Evolutionary conservation across 345 rosid genomes (phyloP).

Genomic region (Eutrema japonicum): DNA sequence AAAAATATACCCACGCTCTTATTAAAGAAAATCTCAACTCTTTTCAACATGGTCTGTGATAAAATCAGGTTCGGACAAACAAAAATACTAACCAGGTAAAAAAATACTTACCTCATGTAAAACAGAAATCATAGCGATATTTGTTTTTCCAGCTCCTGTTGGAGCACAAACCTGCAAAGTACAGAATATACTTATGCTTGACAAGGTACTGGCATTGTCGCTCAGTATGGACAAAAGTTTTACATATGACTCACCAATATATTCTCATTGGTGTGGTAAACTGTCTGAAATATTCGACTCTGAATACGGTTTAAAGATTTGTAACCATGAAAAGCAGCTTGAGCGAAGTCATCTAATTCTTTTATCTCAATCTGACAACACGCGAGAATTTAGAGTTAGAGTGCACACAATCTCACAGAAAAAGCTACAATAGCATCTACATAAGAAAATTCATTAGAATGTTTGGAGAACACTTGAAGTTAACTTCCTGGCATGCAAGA

Average conservation of each 20-base stretch:
- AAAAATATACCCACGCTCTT: background rate
- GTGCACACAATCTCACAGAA: slow-evolving; percentile 31
- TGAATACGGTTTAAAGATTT: slow-evolving; percentile 91
- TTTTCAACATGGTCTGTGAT: slow-evolving; percentile 24
- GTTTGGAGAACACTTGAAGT: slow-evolving; percentile 26
- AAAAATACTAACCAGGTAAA: slow-evolving; percentile 31
- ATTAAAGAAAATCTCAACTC: slow-evolving; percentile 6
- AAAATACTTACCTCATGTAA: slow-evolving; percentile 72
- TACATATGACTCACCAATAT: slow-evolving; percentile 70
- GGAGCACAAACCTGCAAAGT: slow-evolving; percentile 94
- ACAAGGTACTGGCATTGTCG: slow-evolving; percentile 18
- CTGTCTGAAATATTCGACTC: slow-evolving; percentile 90
- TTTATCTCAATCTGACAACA: slow-evolving; percentile 81
- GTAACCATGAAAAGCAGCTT: slow-evolving; percentile 97
- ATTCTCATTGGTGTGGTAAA: slow-evolving; percentile 88
- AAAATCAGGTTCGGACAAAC: slow-evolving; percentile 8
- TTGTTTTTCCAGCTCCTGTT: slow-evolving; percentile 99
- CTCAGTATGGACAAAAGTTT: slow-evolving; percentile 14
- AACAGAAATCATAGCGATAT: slow-evolving; percentile 94
- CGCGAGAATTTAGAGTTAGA: slow-evolving; percentile 28
- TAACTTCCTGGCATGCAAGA: slow-evolving; percentile 16
- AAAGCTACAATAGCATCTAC: slow-evolving; percentile 20
- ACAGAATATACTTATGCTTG: slow-evolving; percentile 39
- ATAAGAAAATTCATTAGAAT: background rate
- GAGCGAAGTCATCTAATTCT: slow-evolving; percentile 92